A percentile compares a stretch with the other conserved stretches of the same genome.
Conservation (phyloP, 2,329 filamentous ascomycete species). For the Penicillium sp. region DNA sequence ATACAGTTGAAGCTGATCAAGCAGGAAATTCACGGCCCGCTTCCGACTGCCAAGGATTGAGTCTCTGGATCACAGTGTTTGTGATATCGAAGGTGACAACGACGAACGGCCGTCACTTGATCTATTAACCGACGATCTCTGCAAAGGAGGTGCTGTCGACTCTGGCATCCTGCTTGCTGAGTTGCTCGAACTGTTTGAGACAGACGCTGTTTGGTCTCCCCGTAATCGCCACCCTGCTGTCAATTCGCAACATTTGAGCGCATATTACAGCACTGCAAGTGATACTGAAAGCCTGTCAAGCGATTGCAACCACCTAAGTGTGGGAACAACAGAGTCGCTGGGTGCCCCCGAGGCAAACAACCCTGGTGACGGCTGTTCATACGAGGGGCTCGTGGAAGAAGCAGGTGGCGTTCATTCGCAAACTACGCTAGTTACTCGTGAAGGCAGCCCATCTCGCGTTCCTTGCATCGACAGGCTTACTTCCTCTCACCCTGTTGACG, state of each 20-base stretch:
- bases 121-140: background rate
- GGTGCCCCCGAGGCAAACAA: background rate
- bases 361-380: slow-evolving; percentile 1
- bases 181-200: slow-evolving; percentile 10
- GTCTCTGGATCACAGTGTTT: slow-evolving; percentile 2
- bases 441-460: background rate
- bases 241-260: background rate
- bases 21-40: background rate
- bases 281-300: background rate
- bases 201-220: background rate
- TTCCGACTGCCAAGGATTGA: slow-evolving; percentile 8
- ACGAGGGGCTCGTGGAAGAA: slow-evolving; percentile 2
- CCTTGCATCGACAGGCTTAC: background rate
- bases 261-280: background rate
- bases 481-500: background rate
- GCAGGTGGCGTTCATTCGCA: background rate
- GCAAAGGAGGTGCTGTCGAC: background rate
- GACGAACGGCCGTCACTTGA: background rate
- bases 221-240: background rate
- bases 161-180: slow-evolving; percentile 6
- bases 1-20: background rate
- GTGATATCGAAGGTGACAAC: background rate
- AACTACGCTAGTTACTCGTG: background rate
- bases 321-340: background rate
- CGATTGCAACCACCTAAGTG: background rate